Evolutionary conservation across 176 grass and related monocot species (phyloP).

Genomic region (Lolium rigidum): DNA sequence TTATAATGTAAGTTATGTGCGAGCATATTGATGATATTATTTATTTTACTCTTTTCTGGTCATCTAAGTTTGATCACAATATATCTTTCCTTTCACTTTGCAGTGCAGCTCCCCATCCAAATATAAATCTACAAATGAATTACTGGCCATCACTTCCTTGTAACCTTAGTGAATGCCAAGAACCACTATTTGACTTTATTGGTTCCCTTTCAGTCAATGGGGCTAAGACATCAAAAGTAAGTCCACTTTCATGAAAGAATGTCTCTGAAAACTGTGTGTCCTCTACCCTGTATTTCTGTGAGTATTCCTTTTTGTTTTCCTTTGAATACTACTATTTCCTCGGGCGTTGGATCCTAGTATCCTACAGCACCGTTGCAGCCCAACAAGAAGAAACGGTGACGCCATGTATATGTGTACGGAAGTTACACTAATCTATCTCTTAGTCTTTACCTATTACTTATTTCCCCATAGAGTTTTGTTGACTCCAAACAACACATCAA

Average conservation of each 20-base stretch:
- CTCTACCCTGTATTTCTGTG: background rate
- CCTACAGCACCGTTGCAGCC: no score
- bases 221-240: conserved; percentile 86
- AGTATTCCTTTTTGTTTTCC: conserved; percentile 3
- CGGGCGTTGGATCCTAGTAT: background rate
- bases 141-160: conserved; percentile 90
- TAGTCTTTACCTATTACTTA: background rate
- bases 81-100: conserved; percentile 45
- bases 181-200: conserved; percentile 88
- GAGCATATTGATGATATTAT: conserved; percentile 16
- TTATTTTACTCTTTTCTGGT: conserved; percentile 20
- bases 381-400: no score
- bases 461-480: background rate
- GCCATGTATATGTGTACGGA: no score
- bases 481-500: background rate
- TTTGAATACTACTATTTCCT: conserved; percentile 21
- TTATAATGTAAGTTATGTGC: conserved; percentile 8
- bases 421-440: background rate
- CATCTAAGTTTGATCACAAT: conserved; percentile 36
- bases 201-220: conserved; percentile 78
- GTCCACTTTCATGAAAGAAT: conserved; percentile 9
- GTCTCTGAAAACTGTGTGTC: background rate
- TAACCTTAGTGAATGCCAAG: conserved; percentile 87
- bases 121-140: conserved; percentile 97
- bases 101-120: conserved; percentile 84